Percentiles rank a stretch among this genome's conserved stretches.
phyloP scores from a whole-genome alignment of 768 basidiomycete genomes.

The Melanogaster broomeanus region DNA sequence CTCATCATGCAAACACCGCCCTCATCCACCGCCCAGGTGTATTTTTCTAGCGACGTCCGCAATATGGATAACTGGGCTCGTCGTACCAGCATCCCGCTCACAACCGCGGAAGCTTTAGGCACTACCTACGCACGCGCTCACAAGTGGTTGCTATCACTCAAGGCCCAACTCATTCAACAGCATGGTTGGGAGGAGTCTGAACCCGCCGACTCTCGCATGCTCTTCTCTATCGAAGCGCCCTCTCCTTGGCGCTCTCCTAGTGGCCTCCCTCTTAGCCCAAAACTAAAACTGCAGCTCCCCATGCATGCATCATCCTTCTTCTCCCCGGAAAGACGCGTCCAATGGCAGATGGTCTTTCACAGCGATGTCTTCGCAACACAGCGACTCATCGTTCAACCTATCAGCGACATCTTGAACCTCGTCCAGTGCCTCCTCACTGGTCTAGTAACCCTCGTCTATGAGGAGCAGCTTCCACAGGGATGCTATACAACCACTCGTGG shows the following conservation, averaged over 20 bases:
- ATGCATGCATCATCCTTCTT: conserved; percentile 84
- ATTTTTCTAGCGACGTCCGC: conserved; percentile 77
- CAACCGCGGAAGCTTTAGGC: conserved; percentile 80
- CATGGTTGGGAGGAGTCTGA: conserved; percentile 69
- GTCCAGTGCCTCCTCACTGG: conserved; percentile 75
- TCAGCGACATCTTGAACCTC: conserved; percentile 69
- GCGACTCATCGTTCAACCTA: conserved; percentile 65
- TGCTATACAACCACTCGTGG: conserved; percentile 75
- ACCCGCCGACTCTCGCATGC: conserved; percentile 65
- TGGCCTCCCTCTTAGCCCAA: conserved; percentile 76
- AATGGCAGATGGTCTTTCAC: conserved; percentile 92
- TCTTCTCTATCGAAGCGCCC: conserved; percentile 77
- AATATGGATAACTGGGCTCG: conserved; percentile 85
- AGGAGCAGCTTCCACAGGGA: conserved; percentile 72
- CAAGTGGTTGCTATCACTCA: conserved; percentile 69
- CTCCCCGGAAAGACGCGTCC: conserved; percentile 78
- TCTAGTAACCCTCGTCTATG: conserved; percentile 69
- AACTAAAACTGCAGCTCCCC: conserved; percentile 71
- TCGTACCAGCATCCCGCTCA: conserved; percentile 78
- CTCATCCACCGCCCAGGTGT: conserved; percentile 56
- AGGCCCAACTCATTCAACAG: conserved; percentile 61
- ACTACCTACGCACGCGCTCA: conserved; percentile 81
- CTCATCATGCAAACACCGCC: conserved; percentile 33
- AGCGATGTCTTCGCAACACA: conserved; percentile 73
- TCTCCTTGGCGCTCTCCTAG: conserved; percentile 77